Evolutionary conservation across 768 basidiomycete genomes (phyloP), one percentile per base, ranked within the genome.

Genomic region (Psilocybe cubensis): DNA sequence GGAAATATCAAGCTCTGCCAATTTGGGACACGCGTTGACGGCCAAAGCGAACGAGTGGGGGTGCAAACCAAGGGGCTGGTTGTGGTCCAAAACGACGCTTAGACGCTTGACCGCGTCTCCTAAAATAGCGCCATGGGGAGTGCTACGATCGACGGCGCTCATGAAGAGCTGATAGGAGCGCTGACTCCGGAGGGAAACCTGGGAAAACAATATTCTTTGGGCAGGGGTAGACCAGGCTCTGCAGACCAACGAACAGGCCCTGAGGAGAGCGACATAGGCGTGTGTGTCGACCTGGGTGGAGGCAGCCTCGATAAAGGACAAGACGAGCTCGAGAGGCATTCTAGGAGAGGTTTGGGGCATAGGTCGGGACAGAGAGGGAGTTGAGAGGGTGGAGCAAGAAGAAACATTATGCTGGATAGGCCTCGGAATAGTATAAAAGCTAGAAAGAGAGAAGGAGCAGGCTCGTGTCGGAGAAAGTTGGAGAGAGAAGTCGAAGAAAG

Each of bases 161-260:
- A 72, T 68, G 70, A 92, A 89, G 0, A 85, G 74, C 41, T 73
- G 72, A 70, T 80, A 86, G 1, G 83, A 80, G 14, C 72, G 67
- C 62, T 83, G 80, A 33, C 82, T 83, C 48, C 76, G 74, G 43
- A 91, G 79, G 27, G 73, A 74, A 54, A 89, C 82, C 44, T 76
- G 72, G 54, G 76, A 76, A 70, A 90, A 91, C 45, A 91, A 75
- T 17, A 88, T 78, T 55, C 79, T 83, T 70, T 92, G 89, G 0
- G 86, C 79, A 25, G 79, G 74, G n/a, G 71, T 62, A 1, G 87
- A 83, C 89, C 90, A 91, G 23, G 80, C 76, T 68, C 74, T 79
- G 78, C 82, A 89, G 21, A 91, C 86, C 46, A 91, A 79, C 2
- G 87, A 74, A 64, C 83, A 87, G 45, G 78, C 69, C 49, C 67